A percentile compares a stretch with the other conserved stretches of the same genome.
These are phyloP conservation scores for Erigeron philadelphicus DNA, from an alignment of 140 eudicot species.

Conservation along the genomic window DNA sequence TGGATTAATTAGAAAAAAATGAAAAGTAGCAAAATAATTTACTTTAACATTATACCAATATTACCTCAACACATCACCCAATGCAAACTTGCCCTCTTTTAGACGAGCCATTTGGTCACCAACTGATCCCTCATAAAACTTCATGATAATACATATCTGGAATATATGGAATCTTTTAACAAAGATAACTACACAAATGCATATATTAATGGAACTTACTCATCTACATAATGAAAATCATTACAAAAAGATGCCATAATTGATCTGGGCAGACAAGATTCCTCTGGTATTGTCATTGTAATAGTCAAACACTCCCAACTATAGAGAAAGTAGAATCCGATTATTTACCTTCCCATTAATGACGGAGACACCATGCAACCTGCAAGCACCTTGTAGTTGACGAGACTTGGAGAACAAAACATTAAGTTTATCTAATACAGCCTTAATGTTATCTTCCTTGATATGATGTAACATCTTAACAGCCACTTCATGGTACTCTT, in stretches of 20 bases:
- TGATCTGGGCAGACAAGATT: slow-evolving; percentile 5
- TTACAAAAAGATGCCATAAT: neutral
- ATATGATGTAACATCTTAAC: slow-evolving; percentile 73
- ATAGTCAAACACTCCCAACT: neutral
- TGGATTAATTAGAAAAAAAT: neutral
- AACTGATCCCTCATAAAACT: slow-evolving; percentile 85
- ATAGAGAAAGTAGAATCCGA: neutral
- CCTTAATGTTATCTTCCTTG: slow-evolving; percentile 58
- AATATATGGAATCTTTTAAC: slow-evolving; percentile 13
- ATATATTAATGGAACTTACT: neutral
- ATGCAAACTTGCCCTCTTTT: slow-evolving; percentile 63
- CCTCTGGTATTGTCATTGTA: neutral
- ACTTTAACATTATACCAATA: slow-evolving; percentile 16
- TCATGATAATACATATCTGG: slow-evolving; percentile 85
- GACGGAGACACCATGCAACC: slow-evolving; percentile 65
- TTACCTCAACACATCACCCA: slow-evolving; percentile 74
- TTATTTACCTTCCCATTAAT: slow-evolving; percentile 64
- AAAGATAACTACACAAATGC: slow-evolving; percentile 10
- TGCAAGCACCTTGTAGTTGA: slow-evolving; percentile 59
- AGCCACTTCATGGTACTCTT: slow-evolving; percentile 82
- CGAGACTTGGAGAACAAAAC: slow-evolving; percentile 45
- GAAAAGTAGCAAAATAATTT: neutral
- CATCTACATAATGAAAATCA: neutral
- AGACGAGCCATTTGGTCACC: slow-evolving; percentile 76
- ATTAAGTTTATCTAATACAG: slow-evolving; percentile 52